Evolutionary conservation across 2,329 filamentous ascomycete genomes (phyloP), one percentile per base, ranked within the genome.

Genomic region (Xylaria sp.): DNA sequence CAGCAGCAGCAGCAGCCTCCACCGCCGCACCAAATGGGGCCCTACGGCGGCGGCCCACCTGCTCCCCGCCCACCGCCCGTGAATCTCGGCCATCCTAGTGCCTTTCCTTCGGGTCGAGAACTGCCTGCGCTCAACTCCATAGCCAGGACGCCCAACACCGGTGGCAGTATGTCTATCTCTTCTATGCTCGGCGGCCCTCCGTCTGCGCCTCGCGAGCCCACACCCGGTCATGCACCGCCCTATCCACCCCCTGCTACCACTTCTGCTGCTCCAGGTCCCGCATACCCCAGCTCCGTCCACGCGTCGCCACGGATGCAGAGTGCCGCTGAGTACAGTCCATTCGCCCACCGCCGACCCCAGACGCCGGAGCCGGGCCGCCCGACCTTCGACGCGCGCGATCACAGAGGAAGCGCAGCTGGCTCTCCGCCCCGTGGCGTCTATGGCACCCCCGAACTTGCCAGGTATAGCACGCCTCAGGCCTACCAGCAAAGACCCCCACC

Each of bases 291-390:
- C 17, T 76, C 85, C 1, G 77, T 88, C 2, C 86, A 88, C 68
- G 85, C 85, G 1, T 89, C 87, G 15, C 87, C 87, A 3, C 81
- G 85, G 48, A 85, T 89, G 81, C 85, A 84, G 66, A 83, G 84
- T 31, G 80, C 87, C 68, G 90, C 92, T 20, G 91, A 91, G 72
- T 75, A 75, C 57, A 65, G 70, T 48, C 69, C 82, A 81, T 60
- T 84, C 86, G 5, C 91, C 87, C 77, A 91, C 87, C 77, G 90
- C 70, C 85, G 91, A 68, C 91, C 91, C 2, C 89, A 92, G 66
- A 93, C 91, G 0, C 92, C 92, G n/a, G 91, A 93, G 53, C 89
- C 90, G 69, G 83, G 85, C 56, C 85, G 87, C 74, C 81, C 70
- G 11, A 57, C 82, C 64, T 88, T 88, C 80, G 83, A 89, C 66